Evolutionary conservation across 331 rosid species (phyloP).

Genomic region (Telfairia occidentalis): DNA sequence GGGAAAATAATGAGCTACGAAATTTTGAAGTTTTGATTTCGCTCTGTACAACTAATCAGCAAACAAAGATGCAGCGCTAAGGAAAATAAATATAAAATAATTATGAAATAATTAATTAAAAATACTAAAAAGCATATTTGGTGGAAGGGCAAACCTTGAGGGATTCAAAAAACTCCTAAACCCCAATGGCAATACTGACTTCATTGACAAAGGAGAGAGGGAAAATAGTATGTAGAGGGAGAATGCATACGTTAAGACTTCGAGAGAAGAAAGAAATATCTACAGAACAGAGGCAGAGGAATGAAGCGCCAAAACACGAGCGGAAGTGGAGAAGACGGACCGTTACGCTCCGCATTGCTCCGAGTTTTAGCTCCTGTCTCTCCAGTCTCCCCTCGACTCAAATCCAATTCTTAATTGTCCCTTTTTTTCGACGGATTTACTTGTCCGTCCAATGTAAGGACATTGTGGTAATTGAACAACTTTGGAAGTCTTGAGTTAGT

Average conservation of each 20-base stretch:
- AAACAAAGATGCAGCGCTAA: background rate
- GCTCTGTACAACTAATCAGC: background rate
- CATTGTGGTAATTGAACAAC: no score
- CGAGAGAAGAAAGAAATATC: background rate
- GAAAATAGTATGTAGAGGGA: background rate
- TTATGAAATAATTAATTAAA: no score
- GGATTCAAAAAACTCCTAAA: constrained; percentile 15
- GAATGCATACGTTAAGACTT: background rate
- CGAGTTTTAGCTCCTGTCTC: background rate
- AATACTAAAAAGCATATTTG: constrained; percentile 26
- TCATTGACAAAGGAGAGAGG: constrained; percentile 23
- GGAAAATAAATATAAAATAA: no score
- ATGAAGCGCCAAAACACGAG: background rate
- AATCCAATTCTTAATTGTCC: background rate
- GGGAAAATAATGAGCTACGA: no score
- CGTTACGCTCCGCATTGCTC: background rate
- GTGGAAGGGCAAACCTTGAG: constrained; percentile 16
- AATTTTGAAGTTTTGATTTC: no score
- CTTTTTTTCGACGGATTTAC: no score
- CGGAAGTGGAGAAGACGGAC: background rate
- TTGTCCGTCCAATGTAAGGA: background rate
- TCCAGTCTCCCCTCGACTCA: background rate
- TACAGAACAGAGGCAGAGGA: background rate
- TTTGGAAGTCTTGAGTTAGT: no score
- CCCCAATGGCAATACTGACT: constrained; percentile 36